Conservation (phyloP, 192 early-diverging fungal species). For the Fimicolochytrium jonesii region DNA sequence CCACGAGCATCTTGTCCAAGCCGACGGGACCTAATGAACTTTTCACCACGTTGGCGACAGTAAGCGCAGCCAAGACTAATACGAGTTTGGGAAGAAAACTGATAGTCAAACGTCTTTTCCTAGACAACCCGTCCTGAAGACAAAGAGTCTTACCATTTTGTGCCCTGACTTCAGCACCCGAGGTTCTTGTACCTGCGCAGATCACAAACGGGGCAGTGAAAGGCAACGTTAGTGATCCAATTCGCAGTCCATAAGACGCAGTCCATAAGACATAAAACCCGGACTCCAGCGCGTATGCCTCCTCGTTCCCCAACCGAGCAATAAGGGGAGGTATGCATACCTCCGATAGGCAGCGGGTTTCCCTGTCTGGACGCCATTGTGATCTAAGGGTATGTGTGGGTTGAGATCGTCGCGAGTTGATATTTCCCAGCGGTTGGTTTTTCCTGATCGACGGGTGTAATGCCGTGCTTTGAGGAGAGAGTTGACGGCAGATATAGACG, state of each 20-base stretch:
- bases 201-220: conserved; percentile 21
- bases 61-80: conserved; percentile 86
- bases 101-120: background rate
- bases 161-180: conserved; percentile 84
- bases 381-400: too few species aligned
- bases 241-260: background rate
- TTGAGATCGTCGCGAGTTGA: too few species aligned
- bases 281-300: background rate
- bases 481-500: too few species aligned
- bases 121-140: background rate
- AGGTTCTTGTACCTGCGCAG: conserved; percentile 84
- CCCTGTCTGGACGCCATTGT: background rate
- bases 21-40: conserved; percentile 98
- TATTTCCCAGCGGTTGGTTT: too few species aligned
- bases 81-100: conserved; percentile 9
- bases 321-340: too few species aligned
- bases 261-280: too few species aligned
- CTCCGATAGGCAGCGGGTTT: conserved; percentile 25
- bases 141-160: conserved; percentile 80
- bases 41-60: conserved; percentile 98
- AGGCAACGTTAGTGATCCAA: background rate
- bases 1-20: conserved; percentile 99
- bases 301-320: background rate
- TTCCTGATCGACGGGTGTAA: too few species aligned
- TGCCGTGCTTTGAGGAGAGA: too few species aligned